Evolutionary conservation across 257 asterid species (phyloP).

Genomic region (Scutellaria galericulata): DNA sequence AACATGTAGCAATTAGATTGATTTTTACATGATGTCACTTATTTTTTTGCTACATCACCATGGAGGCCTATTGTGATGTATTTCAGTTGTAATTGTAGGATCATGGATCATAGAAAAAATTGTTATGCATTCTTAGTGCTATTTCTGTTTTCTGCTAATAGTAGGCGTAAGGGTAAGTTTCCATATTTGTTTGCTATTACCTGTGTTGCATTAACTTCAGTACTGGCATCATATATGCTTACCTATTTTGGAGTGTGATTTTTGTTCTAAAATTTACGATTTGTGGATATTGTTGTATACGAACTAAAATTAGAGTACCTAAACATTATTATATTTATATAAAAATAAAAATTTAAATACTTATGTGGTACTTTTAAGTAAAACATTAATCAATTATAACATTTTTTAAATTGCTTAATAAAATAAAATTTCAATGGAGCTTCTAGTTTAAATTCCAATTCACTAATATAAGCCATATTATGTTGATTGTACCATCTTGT

Average conservation of each 20-base stretch:
- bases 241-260: too few species aligned
- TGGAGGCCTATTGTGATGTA: slow-evolving; percentile 20
- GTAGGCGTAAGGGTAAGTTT: not conserved
- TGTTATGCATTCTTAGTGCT: not conserved
- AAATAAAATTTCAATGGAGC: too few species aligned
- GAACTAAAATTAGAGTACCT: too few species aligned
- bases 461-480: not conserved
- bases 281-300: too few species aligned
- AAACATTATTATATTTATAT: too few species aligned
- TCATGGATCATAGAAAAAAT: not conserved
- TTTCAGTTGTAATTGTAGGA: not conserved
- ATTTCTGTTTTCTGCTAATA: not conserved
- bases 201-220: not conserved
- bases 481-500: not conserved
- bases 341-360: too few species aligned
- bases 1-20: not conserved
- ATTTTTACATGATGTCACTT: not conserved
- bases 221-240: too few species aligned
- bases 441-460: not conserved
- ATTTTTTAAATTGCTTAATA: not conserved
- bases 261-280: too few species aligned
- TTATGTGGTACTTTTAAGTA: not conserved
- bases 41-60: slow-evolving; percentile 23
- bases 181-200: not conserved
- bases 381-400: not conserved